A percentile compares a stretch with the other conserved stretches of the same genome.
phyloP scores from a whole-genome alignment of 2,329 filamentous ascomycete species.

The Botryosphaeria agaves region DNA sequence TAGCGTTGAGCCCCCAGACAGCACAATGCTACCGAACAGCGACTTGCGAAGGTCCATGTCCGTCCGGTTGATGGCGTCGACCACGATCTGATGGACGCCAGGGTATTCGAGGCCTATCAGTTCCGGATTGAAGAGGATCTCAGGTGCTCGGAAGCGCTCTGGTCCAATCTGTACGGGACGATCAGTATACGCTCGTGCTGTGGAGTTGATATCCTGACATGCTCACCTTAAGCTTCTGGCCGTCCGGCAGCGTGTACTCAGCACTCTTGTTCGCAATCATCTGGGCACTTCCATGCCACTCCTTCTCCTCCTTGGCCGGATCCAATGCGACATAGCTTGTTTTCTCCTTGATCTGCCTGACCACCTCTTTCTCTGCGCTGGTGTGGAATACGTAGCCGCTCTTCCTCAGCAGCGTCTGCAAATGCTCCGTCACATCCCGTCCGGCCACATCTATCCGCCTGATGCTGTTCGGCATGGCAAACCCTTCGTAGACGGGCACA shows the following conservation, averaged over 20 bases:
- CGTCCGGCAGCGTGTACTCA: conserved; percentile 83
- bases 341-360: conserved; percentile 90
- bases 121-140: conserved; percentile 95
- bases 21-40: conserved; percentile 89
- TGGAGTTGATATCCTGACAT: too few species aligned
- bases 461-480: conserved; percentile 91
- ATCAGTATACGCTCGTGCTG: too few species aligned
- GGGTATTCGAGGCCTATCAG: conserved; percentile 94
- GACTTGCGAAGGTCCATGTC: conserved; percentile 91
- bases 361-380: conserved; percentile 97
- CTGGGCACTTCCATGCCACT: conserved; percentile 58
- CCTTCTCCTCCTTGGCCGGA: conserved; percentile 88
- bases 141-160: conserved; percentile 87
- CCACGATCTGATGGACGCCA: conserved; percentile 93
- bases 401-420: conserved; percentile 82
- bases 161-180: conserved; percentile 62
- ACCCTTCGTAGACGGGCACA: conserved; percentile 94
- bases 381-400: conserved; percentile 92
- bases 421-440: conserved; percentile 85
- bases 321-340: conserved; percentile 82
- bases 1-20: conserved; percentile 88
- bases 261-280: conserved; percentile 65
- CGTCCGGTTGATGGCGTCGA: conserved; percentile 86
- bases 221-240: conserved; percentile 72
- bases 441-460: conserved; percentile 91